Evolutionary conservation across 768 basidiomycete genomes (phyloP), one percentile per base, ranked within the genome.

Genomic region (Lanmaoa rubissima): DNA sequence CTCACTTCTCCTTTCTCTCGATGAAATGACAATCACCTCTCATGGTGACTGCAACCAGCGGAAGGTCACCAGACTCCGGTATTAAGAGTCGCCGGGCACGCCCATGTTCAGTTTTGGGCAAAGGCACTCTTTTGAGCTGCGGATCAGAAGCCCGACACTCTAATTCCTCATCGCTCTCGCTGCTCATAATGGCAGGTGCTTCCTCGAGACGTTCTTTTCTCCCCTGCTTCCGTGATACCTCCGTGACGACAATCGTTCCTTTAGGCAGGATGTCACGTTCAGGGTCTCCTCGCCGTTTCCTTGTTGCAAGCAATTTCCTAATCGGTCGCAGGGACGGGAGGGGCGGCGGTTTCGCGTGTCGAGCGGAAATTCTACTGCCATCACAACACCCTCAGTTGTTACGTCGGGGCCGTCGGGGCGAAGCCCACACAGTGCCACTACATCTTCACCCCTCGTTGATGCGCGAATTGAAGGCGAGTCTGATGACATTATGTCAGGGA

Each of bases 41-140:
- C 80, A 80, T 80, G 28, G 78, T 78, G 52, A 81, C 67, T 34
- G 78, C 76, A 44, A 73, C 68, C 46, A 79, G 58, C 12, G 78
- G 76, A 43, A 75, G 67, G 14, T 65, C 57, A 24, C 38, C 48
- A 19, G 64, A 63, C 41, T 53, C 58, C 19, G 73, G 73, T 19
- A 66, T 39, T 21, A 75, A 54, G 44, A 74, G 62, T 48, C 74
- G 68, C 50, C 74, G 66, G 46, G 73, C 56, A 41, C 68, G 68
- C 24, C 69, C 73, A 57, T 73, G 49, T 17, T 50, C 53, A 10
- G 69, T 71, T 62, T 65, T 74, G 24, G 74, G 74, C 39, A 75
- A 57, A 19, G 56, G 62, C 14, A 73, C 66, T 55, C 69, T 65
- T 64, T 69, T 72, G 4, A 55, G 51, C 48, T 53, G 62, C 49